A percentile compares a stretch with the other conserved stretches of the same genome.
These are phyloP conservation scores for Haplosporangium gracile DNA, from an alignment of 192 early-diverging fungal genomes.

Conservation along the genomic window DNA sequence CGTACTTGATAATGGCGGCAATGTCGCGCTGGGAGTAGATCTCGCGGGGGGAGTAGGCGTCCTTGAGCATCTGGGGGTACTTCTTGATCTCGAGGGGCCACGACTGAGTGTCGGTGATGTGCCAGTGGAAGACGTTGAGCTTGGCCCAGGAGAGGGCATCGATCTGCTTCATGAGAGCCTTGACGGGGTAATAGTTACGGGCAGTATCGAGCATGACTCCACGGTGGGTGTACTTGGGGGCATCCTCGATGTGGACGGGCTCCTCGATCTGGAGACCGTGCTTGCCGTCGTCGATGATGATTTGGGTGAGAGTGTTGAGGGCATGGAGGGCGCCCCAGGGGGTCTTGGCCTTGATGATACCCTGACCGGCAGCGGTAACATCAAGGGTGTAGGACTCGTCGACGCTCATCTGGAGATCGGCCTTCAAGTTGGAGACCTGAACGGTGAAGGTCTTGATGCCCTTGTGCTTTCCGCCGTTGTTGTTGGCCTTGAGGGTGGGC, in stretches of 20 bases:
- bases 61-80: slow-evolving; percentile 75
- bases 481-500: too few relatives aligned
- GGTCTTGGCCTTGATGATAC: slow-evolving; percentile 67
- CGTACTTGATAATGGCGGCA: slow-evolving; percentile 74
- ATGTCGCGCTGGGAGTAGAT: slow-evolving; percentile 81
- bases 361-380: slow-evolving; percentile 66
- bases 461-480: not conserved
- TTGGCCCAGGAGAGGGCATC: slow-evolving; percentile 81
- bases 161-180: slow-evolving; percentile 68
- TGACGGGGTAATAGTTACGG: slow-evolving; percentile 76
- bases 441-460: slow-evolving; percentile 59
- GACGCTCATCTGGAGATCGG: slow-evolving; percentile 65
- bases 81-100: slow-evolving; percentile 78
- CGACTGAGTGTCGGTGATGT: slow-evolving; percentile 76
- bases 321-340: slow-evolving; percentile 79
- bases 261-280: slow-evolving; percentile 62
- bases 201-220: slow-evolving; percentile 77
- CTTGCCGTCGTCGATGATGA: slow-evolving; percentile 63
- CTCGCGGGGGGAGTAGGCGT: slow-evolving; percentile 74
- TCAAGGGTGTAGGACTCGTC: slow-evolving; percentile 82
- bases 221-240: slow-evolving; percentile 76
- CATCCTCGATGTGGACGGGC: slow-evolving; percentile 72
- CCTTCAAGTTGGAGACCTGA: slow-evolving; percentile 59
- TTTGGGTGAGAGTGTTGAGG: slow-evolving; percentile 79
- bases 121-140: slow-evolving; percentile 86